Base-by-base conservation (phyloP, 1,284 basidiomycete genomes). In the Ganoderma resinaceum region DNA sequence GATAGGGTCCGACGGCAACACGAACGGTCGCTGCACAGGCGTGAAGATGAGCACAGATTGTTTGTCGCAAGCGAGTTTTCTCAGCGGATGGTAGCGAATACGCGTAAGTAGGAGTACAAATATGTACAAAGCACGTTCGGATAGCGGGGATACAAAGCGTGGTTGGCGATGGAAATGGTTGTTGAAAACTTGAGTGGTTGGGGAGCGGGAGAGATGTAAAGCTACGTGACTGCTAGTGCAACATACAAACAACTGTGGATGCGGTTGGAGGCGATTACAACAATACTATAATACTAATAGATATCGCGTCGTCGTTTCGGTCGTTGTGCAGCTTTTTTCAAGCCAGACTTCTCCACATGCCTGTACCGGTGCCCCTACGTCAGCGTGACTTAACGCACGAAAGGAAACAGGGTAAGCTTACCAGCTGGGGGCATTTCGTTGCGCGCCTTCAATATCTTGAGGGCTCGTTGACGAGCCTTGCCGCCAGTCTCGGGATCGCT, bases 281-380 rank as follows among this genome's bases (percentile, higher is more conserved):
- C 63, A 71, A 70, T 70, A 73, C 53, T 76, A 75, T 14, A 58
- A 66, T 75, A 75, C 74, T 14, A 58, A 66, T 75, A 75, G 68
- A 70, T 69, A 35, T 66, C 70, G 73, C 64, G 64, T 62, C 65
- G 69, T 68, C 57, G 66, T 66, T 64, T 66, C 64, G 46, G 57
- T 62, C 61, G 69, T 49, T 57, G 65, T 59, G 67, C 65, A 55
- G 61, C 57, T 62, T 57, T 70, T 70, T 11, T 75, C 70, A 78
- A 33, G 88, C 90, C 74, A 93, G 80, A 82, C 91, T 94, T 75
- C 91, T 85, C 91, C 91, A 94, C 90, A 94, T 92, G 58, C 76
- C 78, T 79, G 38, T 0, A n/a, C 53, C 43, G 1, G 0, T 9
- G 18, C 23, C 5, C 8, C 35, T 2, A 35, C 11, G 43, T 46